Evolutionary conservation across 768 basidiomycete genomes (phyloP).

Genomic region (Erythrobasidium yunnanense): DNA sequence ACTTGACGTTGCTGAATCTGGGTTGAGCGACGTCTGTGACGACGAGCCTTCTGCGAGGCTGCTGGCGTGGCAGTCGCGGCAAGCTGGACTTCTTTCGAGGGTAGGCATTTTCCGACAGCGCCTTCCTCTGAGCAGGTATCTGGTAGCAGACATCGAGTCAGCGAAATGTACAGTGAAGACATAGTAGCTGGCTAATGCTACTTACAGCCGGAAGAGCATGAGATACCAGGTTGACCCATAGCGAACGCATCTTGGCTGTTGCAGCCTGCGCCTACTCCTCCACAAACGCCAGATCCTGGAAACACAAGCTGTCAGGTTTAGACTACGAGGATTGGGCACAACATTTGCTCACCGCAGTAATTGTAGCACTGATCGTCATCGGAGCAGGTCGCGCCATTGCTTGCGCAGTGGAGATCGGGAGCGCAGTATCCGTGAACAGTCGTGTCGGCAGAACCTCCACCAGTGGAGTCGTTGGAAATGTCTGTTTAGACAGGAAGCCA

Average conservation of each 20-base stretch:
- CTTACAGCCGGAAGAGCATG: slow-evolving; percentile 18
- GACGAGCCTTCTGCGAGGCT: not conserved
- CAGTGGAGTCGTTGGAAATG: slow-evolving; percentile 12
- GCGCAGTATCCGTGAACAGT: slow-evolving; percentile 15
- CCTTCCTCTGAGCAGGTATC: slow-evolving; percentile 15
- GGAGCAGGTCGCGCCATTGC: slow-evolving; percentile 9
- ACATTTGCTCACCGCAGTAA: slow-evolving; percentile 18
- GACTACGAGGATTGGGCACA: not conserved
- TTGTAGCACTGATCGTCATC: slow-evolving; percentile 19
- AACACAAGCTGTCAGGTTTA: too few relatives aligned
- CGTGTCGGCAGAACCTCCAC: slow-evolving; percentile 5
- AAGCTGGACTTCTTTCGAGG: not conserved
- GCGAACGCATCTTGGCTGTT: slow-evolving; percentile 12
- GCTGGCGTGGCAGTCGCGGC: not conserved
- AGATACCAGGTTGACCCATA: slow-evolving; percentile 11
- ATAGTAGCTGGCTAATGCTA: not conserved
- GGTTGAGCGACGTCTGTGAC: not conserved
- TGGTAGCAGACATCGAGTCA: not conserved
- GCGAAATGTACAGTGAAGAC: not conserved
- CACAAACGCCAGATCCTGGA: too few relatives aligned
- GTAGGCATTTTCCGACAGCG: slow-evolving; percentile 2
- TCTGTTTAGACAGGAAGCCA: slow-evolving; percentile 17
- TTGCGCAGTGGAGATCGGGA: slow-evolving; percentile 15
- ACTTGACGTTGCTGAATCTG: not conserved
- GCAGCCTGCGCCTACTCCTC: slow-evolving; percentile 19